phyloP scores from a whole-genome alignment of 2,329 filamentous ascomycete genomes.

The Arthrobotrys musiformis region DNA sequence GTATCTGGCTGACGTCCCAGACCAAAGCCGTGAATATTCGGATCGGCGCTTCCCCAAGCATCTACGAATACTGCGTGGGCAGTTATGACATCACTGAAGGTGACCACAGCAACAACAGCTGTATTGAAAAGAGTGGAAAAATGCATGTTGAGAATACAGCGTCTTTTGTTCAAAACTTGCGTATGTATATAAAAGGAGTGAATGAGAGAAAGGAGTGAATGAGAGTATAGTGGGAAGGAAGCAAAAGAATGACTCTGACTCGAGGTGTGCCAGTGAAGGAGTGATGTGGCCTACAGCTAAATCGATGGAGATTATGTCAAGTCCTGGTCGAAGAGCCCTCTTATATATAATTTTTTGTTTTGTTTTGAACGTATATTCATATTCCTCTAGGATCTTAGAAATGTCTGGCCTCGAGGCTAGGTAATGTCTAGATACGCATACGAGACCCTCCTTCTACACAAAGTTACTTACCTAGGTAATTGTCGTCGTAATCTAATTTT shows the following conservation, averaged over 20 bases:
- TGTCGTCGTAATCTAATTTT: not conserved
- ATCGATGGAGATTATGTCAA: not conserved
- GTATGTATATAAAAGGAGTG: not conserved
- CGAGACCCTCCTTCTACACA: not conserved
- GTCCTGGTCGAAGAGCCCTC: not conserved
- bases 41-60: not conserved
- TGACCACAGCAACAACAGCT: not conserved
- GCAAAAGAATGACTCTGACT: not conserved
- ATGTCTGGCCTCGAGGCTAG: not conserved
- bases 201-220: not conserved
- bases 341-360: not conserved
- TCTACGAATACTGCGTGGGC: slow-evolving; percentile 3
- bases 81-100: not conserved
- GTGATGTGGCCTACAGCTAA: not conserved
- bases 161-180: not conserved
- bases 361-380: not conserved
- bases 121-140: not conserved
- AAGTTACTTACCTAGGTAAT: not conserved
- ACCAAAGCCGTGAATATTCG: not conserved
- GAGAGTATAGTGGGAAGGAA: not conserved
- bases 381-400: not conserved
- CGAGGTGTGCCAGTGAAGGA: not conserved
- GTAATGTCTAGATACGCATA: too few species aligned
- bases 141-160: not conserved
- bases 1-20: not conserved